phyloP scores from a whole-genome alignment of 2,329 filamentous ascomycete species.

The Capronia coronata region DNA sequence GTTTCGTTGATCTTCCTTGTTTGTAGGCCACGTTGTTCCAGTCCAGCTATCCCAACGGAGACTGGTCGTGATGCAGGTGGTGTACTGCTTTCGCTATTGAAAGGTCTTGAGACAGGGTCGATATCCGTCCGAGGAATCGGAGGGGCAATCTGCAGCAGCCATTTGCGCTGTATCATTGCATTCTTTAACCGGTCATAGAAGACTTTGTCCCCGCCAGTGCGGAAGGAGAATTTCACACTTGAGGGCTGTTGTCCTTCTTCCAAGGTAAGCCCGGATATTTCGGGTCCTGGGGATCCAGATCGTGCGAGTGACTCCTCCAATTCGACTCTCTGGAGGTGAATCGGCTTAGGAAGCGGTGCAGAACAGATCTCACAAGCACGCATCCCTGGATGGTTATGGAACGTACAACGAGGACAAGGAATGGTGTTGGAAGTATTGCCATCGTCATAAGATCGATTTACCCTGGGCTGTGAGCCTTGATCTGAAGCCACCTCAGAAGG shows the following conservation, averaged over 20 bases:
- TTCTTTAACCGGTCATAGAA: slow-evolving; percentile 85
- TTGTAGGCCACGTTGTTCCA: slow-evolving; percentile 78
- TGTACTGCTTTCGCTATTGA: neutral
- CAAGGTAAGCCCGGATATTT: slow-evolving; percentile 45
- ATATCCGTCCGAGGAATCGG: slow-evolving; percentile 63
- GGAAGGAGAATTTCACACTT: slow-evolving; percentile 85
- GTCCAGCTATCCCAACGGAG: slow-evolving; percentile 79
- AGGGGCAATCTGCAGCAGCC: slow-evolving; percentile 84
- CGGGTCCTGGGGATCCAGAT: slow-evolving; percentile 72
- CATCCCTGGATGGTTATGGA: slow-evolving; percentile 84
- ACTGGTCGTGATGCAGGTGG: slow-evolving; percentile 42
- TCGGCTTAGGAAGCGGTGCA: slow-evolving; percentile 51
- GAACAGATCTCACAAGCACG: slow-evolving; percentile 86
- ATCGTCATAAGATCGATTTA: slow-evolving; percentile 6
- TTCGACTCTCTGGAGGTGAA: slow-evolving; percentile 45
- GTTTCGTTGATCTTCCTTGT: slow-evolving; percentile 87
- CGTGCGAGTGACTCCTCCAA: slow-evolving; percentile 40
- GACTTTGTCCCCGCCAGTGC: slow-evolving; percentile 70
- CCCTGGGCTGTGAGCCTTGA: neutral
- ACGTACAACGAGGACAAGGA: slow-evolving; percentile 80
- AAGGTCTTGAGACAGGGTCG: slow-evolving; percentile 28
- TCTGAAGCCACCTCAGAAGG: slow-evolving; percentile 11
- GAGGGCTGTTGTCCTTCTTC: slow-evolving; percentile 58
- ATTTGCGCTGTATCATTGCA: slow-evolving; percentile 86
- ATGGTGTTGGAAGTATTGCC: slow-evolving; percentile 25